A percentile compares a stretch with the other conserved stretches of the same genome.
These are phyloP conservation scores for Soucietia sequanensis DNA, from an alignment of 805 yeast genomes.

Conservation along the genomic window DNA sequence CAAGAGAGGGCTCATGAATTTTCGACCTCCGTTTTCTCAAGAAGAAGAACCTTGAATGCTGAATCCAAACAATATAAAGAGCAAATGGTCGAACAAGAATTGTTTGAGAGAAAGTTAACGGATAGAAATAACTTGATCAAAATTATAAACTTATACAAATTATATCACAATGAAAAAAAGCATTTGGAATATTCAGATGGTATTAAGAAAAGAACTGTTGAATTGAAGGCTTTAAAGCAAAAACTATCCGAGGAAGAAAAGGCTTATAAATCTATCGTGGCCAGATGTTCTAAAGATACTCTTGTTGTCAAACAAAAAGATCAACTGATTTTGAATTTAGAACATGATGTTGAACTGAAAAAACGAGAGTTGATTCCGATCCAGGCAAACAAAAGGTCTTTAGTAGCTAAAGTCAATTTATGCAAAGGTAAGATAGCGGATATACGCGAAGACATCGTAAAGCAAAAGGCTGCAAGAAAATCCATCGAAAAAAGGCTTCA, in stretches of 20 bases:
- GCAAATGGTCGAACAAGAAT: conserved; percentile 69
- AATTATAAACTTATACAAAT: conserved; percentile 56
- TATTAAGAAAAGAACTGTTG: conserved; percentile 33
- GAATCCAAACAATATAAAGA: conserved; percentile 78
- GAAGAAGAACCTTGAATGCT: conserved; percentile 65
- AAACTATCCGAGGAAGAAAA: conserved; percentile 25
- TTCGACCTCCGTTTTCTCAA: conserved; percentile 62
- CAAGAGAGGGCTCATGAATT: conserved; percentile 64
- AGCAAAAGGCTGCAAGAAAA: conserved; percentile 46
- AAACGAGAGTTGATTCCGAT: conserved; percentile 59
- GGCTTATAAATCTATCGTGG: conserved; percentile 22
- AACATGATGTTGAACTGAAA: conserved; percentile 41
- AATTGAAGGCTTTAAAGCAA: conserved; percentile 33
- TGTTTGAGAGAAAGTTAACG: conserved; percentile 54
- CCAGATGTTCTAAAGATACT: conserved; percentile 48
- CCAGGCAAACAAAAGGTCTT: conserved; percentile 52
- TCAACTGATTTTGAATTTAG: conserved; percentile 32
- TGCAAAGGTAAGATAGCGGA: conserved; percentile 49
- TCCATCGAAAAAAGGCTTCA: conserved; percentile 48
- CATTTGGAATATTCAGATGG: conserved; percentile 34
- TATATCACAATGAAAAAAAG: conserved; percentile 56
- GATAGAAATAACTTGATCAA: conserved; percentile 50
- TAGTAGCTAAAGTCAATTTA: conserved; percentile 45
- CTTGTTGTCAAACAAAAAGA: conserved; percentile 42
- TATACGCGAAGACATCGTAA: conserved; percentile 48